phyloP scores from a whole-genome alignment of 371 early-diverging fungal genomes.

The Saksenaea oblongispora region DNA sequence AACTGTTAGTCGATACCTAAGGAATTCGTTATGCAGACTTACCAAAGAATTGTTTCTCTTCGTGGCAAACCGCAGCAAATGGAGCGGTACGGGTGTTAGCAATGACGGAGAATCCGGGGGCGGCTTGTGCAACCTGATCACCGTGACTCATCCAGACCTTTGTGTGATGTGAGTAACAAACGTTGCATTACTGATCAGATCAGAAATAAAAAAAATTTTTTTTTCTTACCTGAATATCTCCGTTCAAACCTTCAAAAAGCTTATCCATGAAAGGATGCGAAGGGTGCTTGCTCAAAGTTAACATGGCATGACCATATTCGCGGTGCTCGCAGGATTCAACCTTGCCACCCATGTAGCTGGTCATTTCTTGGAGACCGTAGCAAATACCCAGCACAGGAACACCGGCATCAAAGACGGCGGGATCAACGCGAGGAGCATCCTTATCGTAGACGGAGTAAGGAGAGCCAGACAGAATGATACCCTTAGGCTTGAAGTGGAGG shows the following conservation, averaged over 20 bases:
- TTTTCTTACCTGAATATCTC: slow-evolving; percentile 50
- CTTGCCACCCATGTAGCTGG: slow-evolving; percentile 85
- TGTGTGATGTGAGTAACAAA: neutral
- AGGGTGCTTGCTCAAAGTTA: slow-evolving; percentile 64
- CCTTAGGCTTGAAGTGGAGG: slow-evolving; percentile 93
- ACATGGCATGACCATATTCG: slow-evolving; percentile 93
- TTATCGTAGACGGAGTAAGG: slow-evolving; percentile 96
- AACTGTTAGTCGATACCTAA: neutral
- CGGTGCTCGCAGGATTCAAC: slow-evolving; percentile 87
- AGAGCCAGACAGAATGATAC: slow-evolving; percentile 94
- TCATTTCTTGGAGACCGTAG: slow-evolving; percentile 96
- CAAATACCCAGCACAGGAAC: slow-evolving; percentile 97
- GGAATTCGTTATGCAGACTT: neutral
- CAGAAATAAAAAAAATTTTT: neutral
- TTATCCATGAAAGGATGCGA: slow-evolving; percentile 63
- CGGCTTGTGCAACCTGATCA: slow-evolving; percentile 85
- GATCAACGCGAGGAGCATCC: slow-evolving; percentile 95
- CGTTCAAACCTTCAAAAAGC: slow-evolving; percentile 79
- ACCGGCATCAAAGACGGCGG: slow-evolving; percentile 83
- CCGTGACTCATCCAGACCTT: slow-evolving; percentile 98
- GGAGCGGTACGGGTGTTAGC: slow-evolving; percentile 88
- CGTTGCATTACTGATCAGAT: slow-evolving; percentile 1
- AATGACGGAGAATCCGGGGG: slow-evolving; percentile 83
- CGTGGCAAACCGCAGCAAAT: slow-evolving; percentile 86
- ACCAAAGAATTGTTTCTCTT: slow-evolving; percentile 81